phyloP scores from a whole-genome alignment of 768 basidiomycete species.

The Lepiota venenata region DNA sequence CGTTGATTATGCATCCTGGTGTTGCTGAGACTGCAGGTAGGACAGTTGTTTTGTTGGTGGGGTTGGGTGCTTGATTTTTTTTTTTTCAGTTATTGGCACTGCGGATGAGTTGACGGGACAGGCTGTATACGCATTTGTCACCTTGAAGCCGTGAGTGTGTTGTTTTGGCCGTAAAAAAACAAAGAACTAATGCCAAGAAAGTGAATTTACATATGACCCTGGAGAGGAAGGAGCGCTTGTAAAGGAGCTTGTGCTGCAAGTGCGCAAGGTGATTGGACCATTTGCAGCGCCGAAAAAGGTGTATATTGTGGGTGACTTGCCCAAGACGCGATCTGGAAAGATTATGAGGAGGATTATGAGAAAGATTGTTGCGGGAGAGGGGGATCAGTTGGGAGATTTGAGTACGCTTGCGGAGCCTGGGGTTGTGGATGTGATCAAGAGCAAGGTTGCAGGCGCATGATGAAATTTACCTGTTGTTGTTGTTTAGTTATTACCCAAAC shows the following conservation, averaged over 20 bases:
- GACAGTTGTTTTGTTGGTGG: conserved; percentile 10
- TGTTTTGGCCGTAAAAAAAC: conserved; percentile 1
- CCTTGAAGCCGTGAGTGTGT: conserved; percentile 82
- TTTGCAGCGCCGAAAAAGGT: conserved; percentile 97
- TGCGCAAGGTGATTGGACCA: conserved; percentile 96
- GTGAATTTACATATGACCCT: conserved; percentile 77
- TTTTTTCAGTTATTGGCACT: conserved; percentile 63
- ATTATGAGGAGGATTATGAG: conserved; percentile 96
- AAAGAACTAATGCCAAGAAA: conserved; percentile 18
- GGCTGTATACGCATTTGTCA: conserved; percentile 93
- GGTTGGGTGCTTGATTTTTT: background rate
- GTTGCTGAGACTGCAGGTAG: conserved; percentile 90
- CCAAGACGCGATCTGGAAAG: conserved; percentile 96
- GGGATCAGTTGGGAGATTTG: conserved; percentile 93
- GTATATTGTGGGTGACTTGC: conserved; percentile 77
- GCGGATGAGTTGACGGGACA: conserved; percentile 89
- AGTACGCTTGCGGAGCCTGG: conserved; percentile 89
- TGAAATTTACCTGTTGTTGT: background rate
- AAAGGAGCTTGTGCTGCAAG: conserved; percentile 93
- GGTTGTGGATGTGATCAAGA: conserved; percentile 83
- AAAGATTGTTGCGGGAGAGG: conserved; percentile 94
- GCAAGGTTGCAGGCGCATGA: conserved; percentile 54
- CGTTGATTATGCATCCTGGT: conserved; percentile 90
- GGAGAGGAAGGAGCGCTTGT: conserved; percentile 64
- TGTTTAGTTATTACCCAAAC: too few species aligned